These are phyloP conservation scores for Stemphylium lycopersici DNA, from an alignment of 2,329 filamentous ascomycete genomes.

Conservation along the genomic window DNA sequence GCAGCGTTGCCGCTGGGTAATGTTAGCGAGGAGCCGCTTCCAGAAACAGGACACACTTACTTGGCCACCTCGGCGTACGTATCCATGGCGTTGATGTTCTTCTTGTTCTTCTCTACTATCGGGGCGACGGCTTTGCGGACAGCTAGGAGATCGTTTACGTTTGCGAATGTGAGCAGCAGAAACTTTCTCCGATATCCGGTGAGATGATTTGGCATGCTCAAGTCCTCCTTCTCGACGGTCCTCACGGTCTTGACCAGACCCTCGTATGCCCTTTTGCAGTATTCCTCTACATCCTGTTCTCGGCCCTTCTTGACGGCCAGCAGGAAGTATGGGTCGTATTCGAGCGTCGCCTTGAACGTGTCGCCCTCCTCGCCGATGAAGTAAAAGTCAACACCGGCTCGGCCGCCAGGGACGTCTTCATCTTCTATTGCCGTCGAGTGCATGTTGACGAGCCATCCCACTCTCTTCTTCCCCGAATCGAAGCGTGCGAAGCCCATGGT, in stretches of 20 bases:
- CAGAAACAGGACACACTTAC: conserved; percentile 57
- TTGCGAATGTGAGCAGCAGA: conserved; percentile 83
- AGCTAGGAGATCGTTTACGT: conserved; percentile 84
- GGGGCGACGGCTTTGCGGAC: conserved; percentile 85
- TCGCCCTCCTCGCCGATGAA: conserved; percentile 78
- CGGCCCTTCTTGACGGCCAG: conserved; percentile 86
- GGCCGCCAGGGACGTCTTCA: conserved; percentile 79
- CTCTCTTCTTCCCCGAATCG: conserved; percentile 82
- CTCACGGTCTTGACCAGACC: conserved; percentile 80
- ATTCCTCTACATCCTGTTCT: conserved; percentile 95
- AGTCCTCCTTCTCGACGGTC: conserved; percentile 87
- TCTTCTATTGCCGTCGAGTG: conserved; percentile 88
- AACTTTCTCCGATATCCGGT: conserved; percentile 89
- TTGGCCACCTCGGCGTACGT: conserved; percentile 95
- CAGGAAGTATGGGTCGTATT: conserved; percentile 96
- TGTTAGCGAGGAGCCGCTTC: conserved; percentile 20
- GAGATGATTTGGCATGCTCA: conserved; percentile 94
- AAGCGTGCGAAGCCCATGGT: conserved; percentile 91
- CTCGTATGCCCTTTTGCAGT: conserved; percentile 79
- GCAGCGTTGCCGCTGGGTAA: conserved; percentile 70
- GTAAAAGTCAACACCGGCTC: conserved; percentile 93
- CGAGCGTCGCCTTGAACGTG: conserved; percentile 93
- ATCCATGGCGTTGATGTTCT: conserved; percentile 95
- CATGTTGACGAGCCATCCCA: conserved; percentile 95
- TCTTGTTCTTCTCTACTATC: conserved; percentile 94